These are phyloP conservation scores for Catunica adiposa DNA, from an alignment of 2,329 filamentous ascomycete genomes.

Conservation along the genomic window DNA sequence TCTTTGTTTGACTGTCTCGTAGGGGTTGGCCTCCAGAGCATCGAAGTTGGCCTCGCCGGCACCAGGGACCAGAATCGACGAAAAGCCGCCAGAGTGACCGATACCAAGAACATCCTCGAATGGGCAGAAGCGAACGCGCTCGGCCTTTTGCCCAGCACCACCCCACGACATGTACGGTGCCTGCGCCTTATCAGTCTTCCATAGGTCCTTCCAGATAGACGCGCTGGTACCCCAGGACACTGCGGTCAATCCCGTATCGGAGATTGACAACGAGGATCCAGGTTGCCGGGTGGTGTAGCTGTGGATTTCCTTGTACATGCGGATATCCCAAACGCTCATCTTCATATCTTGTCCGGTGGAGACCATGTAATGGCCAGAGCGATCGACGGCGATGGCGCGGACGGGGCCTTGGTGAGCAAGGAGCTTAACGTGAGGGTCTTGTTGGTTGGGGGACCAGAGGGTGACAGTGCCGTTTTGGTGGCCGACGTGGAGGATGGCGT, in stretches of 20 bases:
- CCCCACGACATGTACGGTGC: slow-evolving; percentile 90
- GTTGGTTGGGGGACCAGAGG: slow-evolving; percentile 85
- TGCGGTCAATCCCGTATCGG: slow-evolving; percentile 72
- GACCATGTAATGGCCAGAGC: slow-evolving; percentile 90
- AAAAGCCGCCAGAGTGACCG: slow-evolving; percentile 71
- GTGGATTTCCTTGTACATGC: slow-evolving; percentile 85
- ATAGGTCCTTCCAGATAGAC: slow-evolving; percentile 81
- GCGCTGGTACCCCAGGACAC: slow-evolving; percentile 83
- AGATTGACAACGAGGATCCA: slow-evolving; percentile 70
- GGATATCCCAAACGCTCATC: slow-evolving; percentile 92
- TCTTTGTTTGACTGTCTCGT: slow-evolving; percentile 81
- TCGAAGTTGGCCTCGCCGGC: slow-evolving; percentile 97
- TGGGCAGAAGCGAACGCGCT: slow-evolving; percentile 79
- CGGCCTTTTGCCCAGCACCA: slow-evolving; percentile 64
- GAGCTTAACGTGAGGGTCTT: slow-evolving; percentile 76
- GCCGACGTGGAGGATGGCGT: slow-evolving; percentile 79
- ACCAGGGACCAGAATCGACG: slow-evolving; percentile 76
- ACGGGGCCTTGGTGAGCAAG: slow-evolving; percentile 82
- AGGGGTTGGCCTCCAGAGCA: slow-evolving; percentile 83
- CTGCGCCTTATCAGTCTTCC: slow-evolving; percentile 65
- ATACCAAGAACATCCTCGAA: slow-evolving; percentile 87
- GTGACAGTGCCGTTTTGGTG: slow-evolving; percentile 93
- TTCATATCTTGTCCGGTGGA: slow-evolving; percentile 76
- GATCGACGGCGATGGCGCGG: slow-evolving; percentile 66
- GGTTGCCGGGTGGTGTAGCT: slow-evolving; percentile 74